A percentile compares a stretch with the other conserved stretches of the same genome.
Conservation (phyloP, 768 basidiomycete species). For the Trametes gibbosa region DNA sequence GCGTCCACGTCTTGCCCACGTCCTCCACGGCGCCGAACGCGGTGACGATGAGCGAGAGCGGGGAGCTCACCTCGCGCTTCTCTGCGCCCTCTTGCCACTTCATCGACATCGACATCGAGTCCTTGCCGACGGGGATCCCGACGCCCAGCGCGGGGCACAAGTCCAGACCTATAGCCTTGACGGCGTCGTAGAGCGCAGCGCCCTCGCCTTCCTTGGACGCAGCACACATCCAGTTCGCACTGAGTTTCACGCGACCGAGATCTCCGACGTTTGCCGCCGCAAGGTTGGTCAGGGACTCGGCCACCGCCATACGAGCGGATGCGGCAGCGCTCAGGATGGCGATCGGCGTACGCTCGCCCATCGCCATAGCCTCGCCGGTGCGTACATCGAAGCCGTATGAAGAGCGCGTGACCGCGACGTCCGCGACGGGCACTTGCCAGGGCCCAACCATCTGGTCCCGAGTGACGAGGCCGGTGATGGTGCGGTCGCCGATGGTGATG, state of each 20-base stretch:
- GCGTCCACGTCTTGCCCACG: slow-evolving; percentile 87
- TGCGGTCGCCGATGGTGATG: slow-evolving; percentile 96
- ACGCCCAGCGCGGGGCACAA: slow-evolving; percentile 91
- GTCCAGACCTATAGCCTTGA: slow-evolving; percentile 86
- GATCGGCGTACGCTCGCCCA: slow-evolving; percentile 94
- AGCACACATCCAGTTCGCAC: slow-evolving; percentile 99
- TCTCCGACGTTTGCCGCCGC: slow-evolving; percentile 73
- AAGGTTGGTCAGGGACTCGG: slow-evolving; percentile 90
- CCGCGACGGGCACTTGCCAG: slow-evolving; percentile 97
- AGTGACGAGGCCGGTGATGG: slow-evolving; percentile 90
- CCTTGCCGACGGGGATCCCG: slow-evolving; percentile 97
- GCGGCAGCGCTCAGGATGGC: slow-evolving; percentile 86
- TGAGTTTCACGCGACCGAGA: slow-evolving; percentile 82
- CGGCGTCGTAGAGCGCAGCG: slow-evolving; percentile 84
- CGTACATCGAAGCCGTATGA: slow-evolving; percentile 88
- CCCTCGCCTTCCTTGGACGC: slow-evolving; percentile 89
- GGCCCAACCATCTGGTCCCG: slow-evolving; percentile 99
- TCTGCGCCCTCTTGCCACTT: slow-evolving; percentile 69
- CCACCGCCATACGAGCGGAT: slow-evolving; percentile 95
- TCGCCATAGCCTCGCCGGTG: slow-evolving; percentile 95
- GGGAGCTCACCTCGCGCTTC: slow-evolving; percentile 82
- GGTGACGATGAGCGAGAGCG: slow-evolving; percentile 90
- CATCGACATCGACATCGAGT: slow-evolving; percentile 99
- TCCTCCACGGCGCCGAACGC: slow-evolving; percentile 89
- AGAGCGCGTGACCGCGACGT: slow-evolving; percentile 94